Conservation (phyloP, 768 basidiomycete genomes). For the Calocera viscosa region DNA sequence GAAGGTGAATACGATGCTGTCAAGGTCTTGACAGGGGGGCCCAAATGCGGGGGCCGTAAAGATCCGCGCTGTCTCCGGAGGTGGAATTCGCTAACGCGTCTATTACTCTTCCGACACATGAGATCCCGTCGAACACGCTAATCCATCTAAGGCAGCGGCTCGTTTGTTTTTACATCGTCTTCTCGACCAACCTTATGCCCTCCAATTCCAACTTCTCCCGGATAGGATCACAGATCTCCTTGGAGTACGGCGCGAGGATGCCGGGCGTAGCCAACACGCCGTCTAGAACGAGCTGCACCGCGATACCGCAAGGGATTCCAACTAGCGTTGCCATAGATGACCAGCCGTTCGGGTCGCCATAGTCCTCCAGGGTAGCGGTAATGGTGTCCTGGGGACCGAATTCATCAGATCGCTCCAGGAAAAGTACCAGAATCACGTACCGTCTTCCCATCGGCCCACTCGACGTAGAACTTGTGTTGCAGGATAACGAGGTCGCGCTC, state of each 20-base stretch:
- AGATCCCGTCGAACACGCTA: background rate
- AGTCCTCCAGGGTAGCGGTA: conserved; percentile 84
- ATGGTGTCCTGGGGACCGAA: conserved; percentile 47
- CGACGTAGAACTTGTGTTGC: conserved; percentile 93
- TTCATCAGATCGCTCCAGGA: background rate
- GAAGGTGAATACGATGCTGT: background rate
- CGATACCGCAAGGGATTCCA: conserved; percentile 88
- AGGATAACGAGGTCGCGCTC: conserved; percentile 96
- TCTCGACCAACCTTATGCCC: conserved; percentile 62
- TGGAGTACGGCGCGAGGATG: conserved; percentile 74
- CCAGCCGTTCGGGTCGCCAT: conserved; percentile 57
- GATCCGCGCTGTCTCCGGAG: background rate
- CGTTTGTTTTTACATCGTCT: conserved; percentile 36
- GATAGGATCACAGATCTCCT: conserved; percentile 69
- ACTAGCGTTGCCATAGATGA: conserved; percentile 89
- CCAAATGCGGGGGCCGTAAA: background rate
- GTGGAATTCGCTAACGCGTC: background rate
- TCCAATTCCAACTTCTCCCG: conserved; percentile 55
- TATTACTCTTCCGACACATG: conserved; percentile 5
- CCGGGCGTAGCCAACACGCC: conserved; percentile 68
- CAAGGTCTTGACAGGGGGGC: background rate
- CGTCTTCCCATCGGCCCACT: conserved; percentile 70
- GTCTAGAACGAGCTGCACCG: conserved; percentile 81
- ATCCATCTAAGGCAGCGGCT: background rate
- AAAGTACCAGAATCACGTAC: conserved; percentile 28